Evolutionary conservation across 352 stramenopile genomes (phyloP), one percentile per base, ranked within the genome.

Genomic region (Phytophthora sp.): DNA sequence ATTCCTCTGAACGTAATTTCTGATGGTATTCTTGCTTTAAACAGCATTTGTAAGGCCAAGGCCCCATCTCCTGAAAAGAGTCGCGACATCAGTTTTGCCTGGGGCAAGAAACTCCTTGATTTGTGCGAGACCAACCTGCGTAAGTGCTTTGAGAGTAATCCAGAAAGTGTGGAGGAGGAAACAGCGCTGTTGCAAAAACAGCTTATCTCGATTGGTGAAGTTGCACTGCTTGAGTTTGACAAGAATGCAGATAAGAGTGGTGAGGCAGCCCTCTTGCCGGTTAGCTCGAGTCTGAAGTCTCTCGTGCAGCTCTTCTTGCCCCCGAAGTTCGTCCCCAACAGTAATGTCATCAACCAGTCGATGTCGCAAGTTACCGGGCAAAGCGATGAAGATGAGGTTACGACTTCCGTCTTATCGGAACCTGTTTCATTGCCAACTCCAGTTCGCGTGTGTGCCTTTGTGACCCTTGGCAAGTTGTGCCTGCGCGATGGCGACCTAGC

Each of bases 391-490:
- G 32, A 78, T 42, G 66, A 74, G 12, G 34, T 24, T 38, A 54
- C 44, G 23, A 31, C 30, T 15, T 46, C 30, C 10, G 42, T 61
- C 21, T 23, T 45, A 39, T 76, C 63, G 15, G 62, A 51, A 31
- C 37, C 50, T 15, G 42, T 66, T 13, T 27, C 66, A n/a, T 92
- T 95, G 20, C 89, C 92, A 8, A 85, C 79, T 17, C 75, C 75
- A 10, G 72, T 98, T 32, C 82, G 96, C 20, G 94, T 97, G 11
- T 96, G 96, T 65, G 96, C 94, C 5, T 98, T 98, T 66, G 79
- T 98, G 12, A 95, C 92, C 1, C 66, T 98, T 20, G 97, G 97
- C 28, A 99, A 99, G 52, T 58, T 99, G 17, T 99, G 96, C 57
- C 77, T 99, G n/a, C 82, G 95, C 15, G 94, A 99, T 66, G 88